Conservation (phyloP, 169 alveolate species). For the Haemoproteus tartakovskyi region DNA sequence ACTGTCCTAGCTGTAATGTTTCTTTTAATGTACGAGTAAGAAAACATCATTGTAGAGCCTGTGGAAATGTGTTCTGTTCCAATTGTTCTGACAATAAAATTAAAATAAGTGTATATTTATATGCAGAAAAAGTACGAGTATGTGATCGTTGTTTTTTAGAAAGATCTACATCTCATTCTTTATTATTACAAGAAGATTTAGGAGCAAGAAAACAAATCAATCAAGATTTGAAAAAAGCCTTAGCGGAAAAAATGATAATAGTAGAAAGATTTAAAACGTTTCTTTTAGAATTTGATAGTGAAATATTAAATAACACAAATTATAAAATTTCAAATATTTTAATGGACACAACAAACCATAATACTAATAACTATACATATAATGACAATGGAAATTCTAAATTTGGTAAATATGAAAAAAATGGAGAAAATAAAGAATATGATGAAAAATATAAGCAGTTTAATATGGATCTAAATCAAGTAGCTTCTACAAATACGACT, state of each 20-base stretch:
- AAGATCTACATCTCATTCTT: constrained; percentile 73
- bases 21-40: constrained; percentile 54
- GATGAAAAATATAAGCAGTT: no score
- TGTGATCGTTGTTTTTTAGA: constrained; percentile 74
- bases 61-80: constrained; percentile 64
- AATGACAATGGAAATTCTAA: no score
- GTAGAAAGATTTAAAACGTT: constrained; percentile 76
- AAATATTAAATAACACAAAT: constrained; percentile 53
- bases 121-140: constrained; percentile 59
- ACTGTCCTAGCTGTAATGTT: constrained; percentile 52
- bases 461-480: no score
- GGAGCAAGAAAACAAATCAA: constrained; percentile 77
- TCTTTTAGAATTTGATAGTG: constrained; percentile 70
- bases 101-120: constrained; percentile 27
- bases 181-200: constrained; percentile 79
- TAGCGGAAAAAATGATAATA: constrained; percentile 70
- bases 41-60: constrained; percentile 63
- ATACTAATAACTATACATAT: no score
- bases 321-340: no score
- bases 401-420: no score
- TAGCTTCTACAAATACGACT: no score
- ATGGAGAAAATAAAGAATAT: no score
- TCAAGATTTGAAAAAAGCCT: constrained; percentile 73
- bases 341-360: no score
- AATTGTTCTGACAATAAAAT: constrained; percentile 63